These are phyloP conservation scores for Pichia exigua DNA, from an alignment of 805 yeast species.

Conservation along the genomic window DNA sequence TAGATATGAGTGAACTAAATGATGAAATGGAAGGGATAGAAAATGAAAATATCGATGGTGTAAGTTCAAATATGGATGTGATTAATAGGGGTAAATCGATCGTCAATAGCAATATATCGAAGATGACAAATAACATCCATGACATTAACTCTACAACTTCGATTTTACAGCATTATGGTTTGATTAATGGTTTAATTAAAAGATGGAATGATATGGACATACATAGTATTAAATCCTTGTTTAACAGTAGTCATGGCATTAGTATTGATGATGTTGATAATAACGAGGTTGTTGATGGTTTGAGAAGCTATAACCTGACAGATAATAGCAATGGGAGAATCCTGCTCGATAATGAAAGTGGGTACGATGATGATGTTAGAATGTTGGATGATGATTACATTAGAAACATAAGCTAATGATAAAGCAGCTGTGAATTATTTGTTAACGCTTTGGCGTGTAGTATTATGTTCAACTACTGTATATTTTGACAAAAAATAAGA, in stretches of 20 bases:
- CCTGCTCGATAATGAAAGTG: constrained; percentile 3
- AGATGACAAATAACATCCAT: neutral
- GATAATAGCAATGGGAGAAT: constrained; percentile 6
- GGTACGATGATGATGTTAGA: constrained; percentile 25
- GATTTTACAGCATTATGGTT: neutral
- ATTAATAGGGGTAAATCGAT: neutral
- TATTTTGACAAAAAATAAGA: no score
- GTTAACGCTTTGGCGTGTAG: no score
- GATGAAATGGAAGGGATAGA: constrained; percentile 20
- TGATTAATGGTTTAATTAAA: neutral
- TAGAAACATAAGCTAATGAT: constrained; percentile 9
- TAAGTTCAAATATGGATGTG: neutral
- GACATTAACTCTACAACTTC: neutral
- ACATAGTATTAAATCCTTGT: neutral
- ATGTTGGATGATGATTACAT: constrained; percentile 24
- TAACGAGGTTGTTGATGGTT: constrained; percentile 12
- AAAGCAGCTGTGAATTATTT: no score
- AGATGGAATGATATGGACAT: neutral
- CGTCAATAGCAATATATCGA: neutral
- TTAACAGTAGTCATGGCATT: neutral
- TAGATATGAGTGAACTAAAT: constrained; percentile 25
- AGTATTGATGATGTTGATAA: neutral
- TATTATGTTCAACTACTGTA: neutral
- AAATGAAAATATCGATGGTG: neutral
- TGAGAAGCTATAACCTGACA: constrained; percentile 20